Evolutionary conservation across 2,329 filamentous ascomycete genomes (phyloP), one percentile per base, ranked within the genome.

Genomic region (Beauveria sp.): DNA sequence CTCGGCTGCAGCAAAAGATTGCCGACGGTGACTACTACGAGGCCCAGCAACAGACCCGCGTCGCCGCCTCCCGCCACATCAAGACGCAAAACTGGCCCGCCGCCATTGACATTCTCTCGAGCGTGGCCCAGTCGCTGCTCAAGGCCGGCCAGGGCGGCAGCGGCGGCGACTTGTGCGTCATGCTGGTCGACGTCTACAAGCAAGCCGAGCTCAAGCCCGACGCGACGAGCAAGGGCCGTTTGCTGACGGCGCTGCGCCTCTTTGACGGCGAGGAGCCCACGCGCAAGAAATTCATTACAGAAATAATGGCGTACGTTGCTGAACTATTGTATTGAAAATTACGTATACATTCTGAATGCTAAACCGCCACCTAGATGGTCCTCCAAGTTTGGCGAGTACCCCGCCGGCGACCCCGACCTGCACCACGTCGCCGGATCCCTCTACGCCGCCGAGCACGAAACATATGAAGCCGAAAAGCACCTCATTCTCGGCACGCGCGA

Each of bases 21-120:
- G 81, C 85, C 67, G 91, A 96, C 75, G 93, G 92, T 70, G 88
- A 94, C 73, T 97, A 86, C 82, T 99, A 99, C 79, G 94, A 99
- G 83, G 94, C 94, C 62, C 93, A 97, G 77, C 94, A 99, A 76
- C 94, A 99, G 79, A 91, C 96, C 66, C 91, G 94, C 64, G 92
- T 97, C 59, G 93, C 97, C 67, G 92, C 92, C 63, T 89, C 91
- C 44, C 92, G 96, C 62, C 96, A 99, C 78, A 86, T 93, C 73
- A 97, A 97, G 79, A 83, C 88, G 48, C 79, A 84, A 64, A 93
- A 93, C 81, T 97, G 90, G 83, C 74, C 82, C 67, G 88, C 91
- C 14, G 94, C 96, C 53, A 88, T 92, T 72, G 90, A 96, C 67
- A 89, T 97, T 66, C 83, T 99, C 66, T 88, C 84, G 73, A 88